Evolutionary conservation across 352 stramenopile genomes (phyloP).

Genomic region (Phytophthora pinifolia): DNA sequence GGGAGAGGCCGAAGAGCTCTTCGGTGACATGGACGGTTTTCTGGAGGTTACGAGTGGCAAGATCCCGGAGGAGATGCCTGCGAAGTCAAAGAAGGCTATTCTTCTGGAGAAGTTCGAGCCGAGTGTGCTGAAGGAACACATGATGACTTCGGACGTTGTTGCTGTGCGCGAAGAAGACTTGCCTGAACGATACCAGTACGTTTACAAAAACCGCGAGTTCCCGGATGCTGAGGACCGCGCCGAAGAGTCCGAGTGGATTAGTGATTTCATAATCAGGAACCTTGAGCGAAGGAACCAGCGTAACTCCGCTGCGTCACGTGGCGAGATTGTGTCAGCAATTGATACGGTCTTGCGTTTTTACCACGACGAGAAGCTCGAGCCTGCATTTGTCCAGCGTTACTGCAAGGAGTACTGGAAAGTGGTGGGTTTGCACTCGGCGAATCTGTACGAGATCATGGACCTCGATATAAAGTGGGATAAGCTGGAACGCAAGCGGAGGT

Average conservation of each 20-base stretch:
- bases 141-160: slow-evolving; percentile 87
- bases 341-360: slow-evolving; percentile 89
- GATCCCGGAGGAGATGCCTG: slow-evolving; percentile 27
- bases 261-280: slow-evolving; percentile 83
- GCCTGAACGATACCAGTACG: slow-evolving; percentile 75
- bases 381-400: slow-evolving; percentile 88
- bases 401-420: slow-evolving; percentile 91
- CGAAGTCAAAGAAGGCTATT: slow-evolving; percentile 83
- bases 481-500: slow-evolving; percentile 77
- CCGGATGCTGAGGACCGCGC: slow-evolving; percentile 82
- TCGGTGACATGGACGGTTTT: slow-evolving; percentile 90
- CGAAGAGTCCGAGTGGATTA: slow-evolving; percentile 90
- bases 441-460: slow-evolving; percentile 87
- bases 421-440: slow-evolving; percentile 73
- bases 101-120: slow-evolving; percentile 88
- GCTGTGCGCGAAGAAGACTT: slow-evolving; percentile 81
- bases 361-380: slow-evolving; percentile 88
- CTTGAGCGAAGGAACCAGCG: slow-evolving; percentile 61
- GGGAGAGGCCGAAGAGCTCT: slow-evolving; percentile 89
- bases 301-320: slow-evolving; percentile 54
- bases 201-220: slow-evolving; percentile 73
- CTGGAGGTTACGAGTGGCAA: slow-evolving; percentile 74
- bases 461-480: slow-evolving; percentile 90
- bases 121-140: slow-evolving; percentile 85
- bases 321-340: slow-evolving; percentile 87